phyloP scores from a whole-genome alignment of 1,139 yeast species.

The Suhomyces choctaworum region DNA sequence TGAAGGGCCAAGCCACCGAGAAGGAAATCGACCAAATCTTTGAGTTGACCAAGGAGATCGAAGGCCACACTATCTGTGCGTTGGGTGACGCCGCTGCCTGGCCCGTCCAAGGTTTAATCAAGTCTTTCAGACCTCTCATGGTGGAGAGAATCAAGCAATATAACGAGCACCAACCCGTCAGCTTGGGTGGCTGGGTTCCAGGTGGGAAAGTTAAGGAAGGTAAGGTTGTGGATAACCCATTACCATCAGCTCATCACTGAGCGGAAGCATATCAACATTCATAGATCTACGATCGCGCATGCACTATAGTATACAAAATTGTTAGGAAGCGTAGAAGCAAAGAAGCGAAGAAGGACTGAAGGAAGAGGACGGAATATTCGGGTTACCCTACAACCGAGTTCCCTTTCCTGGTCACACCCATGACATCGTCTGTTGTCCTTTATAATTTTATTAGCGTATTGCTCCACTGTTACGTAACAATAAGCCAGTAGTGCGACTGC shows the following conservation, averaged over 20 bases:
- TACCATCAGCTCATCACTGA: slow-evolving; percentile 44
- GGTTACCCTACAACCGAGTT: too few relatives aligned
- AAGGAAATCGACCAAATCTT: slow-evolving; percentile 80
- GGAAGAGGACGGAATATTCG: too few relatives aligned
- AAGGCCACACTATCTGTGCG: slow-evolving; percentile 90
- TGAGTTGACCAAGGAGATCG: slow-evolving; percentile 81
- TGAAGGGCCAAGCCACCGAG: slow-evolving; percentile 72
- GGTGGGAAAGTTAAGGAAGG: slow-evolving; percentile 66
- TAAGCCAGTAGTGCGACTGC: too few relatives aligned
- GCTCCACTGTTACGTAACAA: too few relatives aligned
- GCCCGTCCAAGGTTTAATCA: slow-evolving; percentile 87
- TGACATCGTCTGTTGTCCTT: too few relatives aligned
- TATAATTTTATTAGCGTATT: too few relatives aligned
- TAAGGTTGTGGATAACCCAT: slow-evolving; percentile 61
- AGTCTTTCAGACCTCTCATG: slow-evolving; percentile 79
- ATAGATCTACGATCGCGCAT: slow-evolving; percentile 11
- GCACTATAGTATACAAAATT: slow-evolving; percentile 6
- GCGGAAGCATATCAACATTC: slow-evolving; percentile 7
- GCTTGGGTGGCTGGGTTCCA: slow-evolving; percentile 78
- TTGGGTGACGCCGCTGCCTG: slow-evolving; percentile 92
- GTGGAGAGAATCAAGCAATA: slow-evolving; percentile 64
- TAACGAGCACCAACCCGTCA: slow-evolving; percentile 48
- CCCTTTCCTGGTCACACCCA: too few relatives aligned
- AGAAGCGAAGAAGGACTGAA: too few relatives aligned
- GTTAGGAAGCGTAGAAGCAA: too few relatives aligned